Evolutionary conservation across 768 basidiomycete species (phyloP), one percentile per base, ranked within the genome.

Genomic region (Tulasnella sp.): DNA sequence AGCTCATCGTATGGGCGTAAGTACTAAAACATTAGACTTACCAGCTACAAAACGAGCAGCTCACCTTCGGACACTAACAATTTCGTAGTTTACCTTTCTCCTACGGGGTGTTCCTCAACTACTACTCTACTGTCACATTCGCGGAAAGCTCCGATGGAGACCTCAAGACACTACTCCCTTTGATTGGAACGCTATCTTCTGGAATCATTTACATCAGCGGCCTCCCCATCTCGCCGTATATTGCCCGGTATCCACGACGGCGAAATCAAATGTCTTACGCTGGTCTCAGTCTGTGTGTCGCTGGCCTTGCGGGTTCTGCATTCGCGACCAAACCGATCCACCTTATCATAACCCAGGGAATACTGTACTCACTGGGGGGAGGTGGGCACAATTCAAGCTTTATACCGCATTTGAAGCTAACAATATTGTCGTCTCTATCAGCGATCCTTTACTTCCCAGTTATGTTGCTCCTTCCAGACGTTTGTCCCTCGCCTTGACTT

Each of bases 61-160:
- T n/a, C n/a, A n/a, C n/a, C n/a, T n/a, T n/a, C n/a, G n/a, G n/a
- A 38, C 34, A 38, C 34, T 7, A 7, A 38, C 34, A 38, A n/a
- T 15, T 38, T 15, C 34, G 15, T 15, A 38, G 34, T 7, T 38
- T 38, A 38, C 58, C 58, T 10, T 59, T 50, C 32, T 59, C 58
- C 2, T 59, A 59, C n/a, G 58, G 58, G 2, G 58, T 59, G 15
- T 59, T 59, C 48, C 29, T 59, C 15, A 59, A 59, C 48, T 59
- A 59, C 27, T 59, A 59, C 47, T 27, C 29, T 3, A 51, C 24
- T 0, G 58, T 59, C 3, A 15, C 49, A 13, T 59, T 59, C 58
- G 34, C 34, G 34, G 34, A 15, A 15, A 10, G 29, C 27, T 47
- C 58, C 0, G 34, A 59, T 30, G 58, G 49, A n/a, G 45, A 44